These are phyloP conservation scores for Komagataella kurtzmanii DNA, from an alignment of 805 yeast species.

Conservation along the genomic window DNA sequence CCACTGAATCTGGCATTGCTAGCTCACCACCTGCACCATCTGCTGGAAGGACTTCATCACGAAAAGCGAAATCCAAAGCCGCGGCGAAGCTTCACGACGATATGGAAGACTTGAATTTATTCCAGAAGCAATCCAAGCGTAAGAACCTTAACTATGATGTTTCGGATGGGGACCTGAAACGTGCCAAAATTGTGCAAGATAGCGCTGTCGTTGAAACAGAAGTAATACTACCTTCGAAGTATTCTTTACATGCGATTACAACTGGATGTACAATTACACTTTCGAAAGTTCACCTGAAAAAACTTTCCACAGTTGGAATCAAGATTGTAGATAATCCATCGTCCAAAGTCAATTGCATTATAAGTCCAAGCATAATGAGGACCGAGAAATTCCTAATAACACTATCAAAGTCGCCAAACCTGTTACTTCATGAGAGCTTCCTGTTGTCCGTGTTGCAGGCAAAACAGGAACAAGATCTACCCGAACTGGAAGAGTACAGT, in stretches of 20 bases:
- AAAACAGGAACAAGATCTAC: slow-evolving; percentile 12
- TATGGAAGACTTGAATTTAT: slow-evolving; percentile 55
- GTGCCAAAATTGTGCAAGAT: slow-evolving; percentile 3
- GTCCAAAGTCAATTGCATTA: slow-evolving; percentile 30
- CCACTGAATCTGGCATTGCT: neutral
- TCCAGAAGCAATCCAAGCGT: slow-evolving; percentile 38
- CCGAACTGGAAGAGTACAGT: slow-evolving; percentile 12
- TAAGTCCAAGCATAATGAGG: slow-evolving; percentile 73
- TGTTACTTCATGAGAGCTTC: slow-evolving; percentile 42
- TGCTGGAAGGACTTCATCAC: slow-evolving; percentile 8
- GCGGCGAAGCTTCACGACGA: slow-evolving; percentile 51
- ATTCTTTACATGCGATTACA: slow-evolving; percentile 31
- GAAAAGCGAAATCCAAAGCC: slow-evolving; percentile 59
- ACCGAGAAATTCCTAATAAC: slow-evolving; percentile 80
- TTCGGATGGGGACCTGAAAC: slow-evolving; percentile 8
- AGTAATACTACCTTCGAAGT: slow-evolving; percentile 13
- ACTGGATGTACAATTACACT: slow-evolving; percentile 54
- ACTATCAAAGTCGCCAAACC: slow-evolving; percentile 39
- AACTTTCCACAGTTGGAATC: slow-evolving; percentile 44
- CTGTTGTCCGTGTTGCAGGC: slow-evolving; percentile 29
- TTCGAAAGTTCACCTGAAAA: slow-evolving; percentile 25
- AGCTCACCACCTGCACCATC: neutral
- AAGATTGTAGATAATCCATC: slow-evolving; percentile 27
- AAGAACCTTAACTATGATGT: slow-evolving; percentile 13
- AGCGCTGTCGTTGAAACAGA: slow-evolving; percentile 1